Evolutionary conservation across 257 asterid species (phyloP).

Genomic region (Knoxia roxburghii): DNA sequence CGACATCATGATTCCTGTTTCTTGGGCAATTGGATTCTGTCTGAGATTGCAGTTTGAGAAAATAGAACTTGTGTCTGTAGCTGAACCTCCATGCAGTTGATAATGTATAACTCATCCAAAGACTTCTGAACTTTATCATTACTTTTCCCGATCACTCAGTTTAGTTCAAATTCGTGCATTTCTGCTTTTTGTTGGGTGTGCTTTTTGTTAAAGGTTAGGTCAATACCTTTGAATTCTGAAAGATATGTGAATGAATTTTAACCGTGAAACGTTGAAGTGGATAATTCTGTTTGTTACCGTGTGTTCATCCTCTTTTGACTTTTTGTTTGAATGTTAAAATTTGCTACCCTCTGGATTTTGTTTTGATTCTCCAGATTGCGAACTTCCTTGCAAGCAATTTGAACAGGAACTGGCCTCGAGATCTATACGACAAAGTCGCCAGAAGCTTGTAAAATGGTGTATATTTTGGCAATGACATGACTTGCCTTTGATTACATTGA

Average conservation of each 20-base stretch:
- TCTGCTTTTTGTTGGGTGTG: neutral
- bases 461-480: neutral
- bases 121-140: neutral
- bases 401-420: constrained; percentile 90
- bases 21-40: neutral
- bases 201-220: neutral
- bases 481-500: neutral
- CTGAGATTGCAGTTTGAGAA: neutral
- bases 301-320: neutral
- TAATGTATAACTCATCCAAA: neutral
- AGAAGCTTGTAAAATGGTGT: constrained; percentile 52
- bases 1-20: neutral
- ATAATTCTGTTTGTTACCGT: neutral
- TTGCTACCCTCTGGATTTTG: neutral
- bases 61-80: too few relatives aligned
- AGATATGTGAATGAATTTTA: neutral
- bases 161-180: too few relatives aligned
- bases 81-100: neutral
- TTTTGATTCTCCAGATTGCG: constrained; percentile 57
- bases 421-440: constrained; percentile 82
- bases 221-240: neutral
- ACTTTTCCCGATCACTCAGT: too few relatives aligned
- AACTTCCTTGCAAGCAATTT: constrained; percentile 84
- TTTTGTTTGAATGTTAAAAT: neutral
- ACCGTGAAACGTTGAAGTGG: too few relatives aligned